Evolutionary conservation across 768 basidiomycete species (phyloP).

Genomic region (Pisolithus microcarpus): DNA sequence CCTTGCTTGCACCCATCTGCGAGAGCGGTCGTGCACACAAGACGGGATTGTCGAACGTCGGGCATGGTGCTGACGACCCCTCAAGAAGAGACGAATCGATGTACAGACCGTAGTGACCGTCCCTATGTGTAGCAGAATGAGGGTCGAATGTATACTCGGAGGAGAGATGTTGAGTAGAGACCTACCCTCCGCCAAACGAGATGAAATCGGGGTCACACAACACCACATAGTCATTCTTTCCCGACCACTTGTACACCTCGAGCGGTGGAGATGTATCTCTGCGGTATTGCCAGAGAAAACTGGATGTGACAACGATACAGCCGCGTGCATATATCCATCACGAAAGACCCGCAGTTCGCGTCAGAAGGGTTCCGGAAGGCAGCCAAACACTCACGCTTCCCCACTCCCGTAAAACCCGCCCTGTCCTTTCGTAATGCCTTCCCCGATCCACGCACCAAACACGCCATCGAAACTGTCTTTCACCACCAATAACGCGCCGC

Average conservation of each 20-base stretch:
- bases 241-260: constrained; percentile 75
- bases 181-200: constrained; percentile 90
- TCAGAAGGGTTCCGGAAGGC: too few relatives aligned
- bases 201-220: constrained; percentile 75
- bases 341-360: background rate
- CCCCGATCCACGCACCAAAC: constrained; percentile 83
- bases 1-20: background rate
- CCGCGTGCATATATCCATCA: background rate
- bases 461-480: constrained; percentile 54
- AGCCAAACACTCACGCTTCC: constrained; percentile 53
- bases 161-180: constrained; percentile 8
- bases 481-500: constrained; percentile 55
- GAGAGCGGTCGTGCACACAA: constrained; percentile 45
- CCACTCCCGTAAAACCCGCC: constrained; percentile 83
- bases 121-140: constrained; percentile 36
- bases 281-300: constrained; percentile 71
- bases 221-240: constrained; percentile 84
- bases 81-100: constrained; percentile 75
- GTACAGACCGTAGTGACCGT: constrained; percentile 84
- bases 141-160: too few relatives aligned
- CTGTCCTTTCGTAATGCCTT: constrained; percentile 54
- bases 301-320: constrained; percentile 18
- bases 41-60: constrained; percentile 82
- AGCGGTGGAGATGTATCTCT: constrained; percentile 31
- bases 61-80: constrained; percentile 79